A percentile compares a stretch with the other conserved stretches of the same genome.
These are phyloP conservation scores for Cryphonectria japonica DNA, from an alignment of 2,329 filamentous ascomycete genomes.

Conservation along the genomic window DNA sequence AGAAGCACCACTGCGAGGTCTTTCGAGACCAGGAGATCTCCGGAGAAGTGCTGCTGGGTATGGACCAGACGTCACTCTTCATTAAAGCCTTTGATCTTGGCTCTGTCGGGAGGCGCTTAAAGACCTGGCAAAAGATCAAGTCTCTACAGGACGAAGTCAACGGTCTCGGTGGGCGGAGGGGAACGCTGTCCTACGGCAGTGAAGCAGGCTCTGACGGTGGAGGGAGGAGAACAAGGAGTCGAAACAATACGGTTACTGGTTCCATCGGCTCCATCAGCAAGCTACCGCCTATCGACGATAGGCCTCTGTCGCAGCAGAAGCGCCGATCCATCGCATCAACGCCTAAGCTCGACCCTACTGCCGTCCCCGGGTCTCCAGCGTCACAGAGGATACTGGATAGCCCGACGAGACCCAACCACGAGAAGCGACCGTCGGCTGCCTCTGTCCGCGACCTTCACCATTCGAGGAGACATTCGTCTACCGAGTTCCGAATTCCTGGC, in stretches of 20 bases:
- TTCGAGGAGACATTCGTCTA: slow-evolving; percentile 84
- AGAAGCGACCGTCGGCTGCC: slow-evolving; percentile 71
- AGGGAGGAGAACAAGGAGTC: slow-evolving; percentile 52
- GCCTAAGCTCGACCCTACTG: slow-evolving; percentile 48
- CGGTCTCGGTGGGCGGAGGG: slow-evolving; percentile 53
- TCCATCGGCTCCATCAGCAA: slow-evolving; percentile 47
- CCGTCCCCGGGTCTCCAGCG: slow-evolving; percentile 45
- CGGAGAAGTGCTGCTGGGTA: slow-evolving; percentile 87
- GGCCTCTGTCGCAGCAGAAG: slow-evolving; percentile 51
- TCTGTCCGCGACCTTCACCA: slow-evolving; percentile 83
- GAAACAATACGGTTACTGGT: slow-evolving; percentile 61
- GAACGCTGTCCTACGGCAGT: slow-evolving; percentile 61
- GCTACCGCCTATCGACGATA: slow-evolving; percentile 47
- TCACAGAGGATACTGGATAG: slow-evolving; percentile 49
- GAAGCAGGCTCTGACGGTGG: slow-evolving; percentile 61
- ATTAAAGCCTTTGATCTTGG: slow-evolving; percentile 95
- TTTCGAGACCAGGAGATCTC: slow-evolving; percentile 96
- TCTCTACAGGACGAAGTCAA: slow-evolving; percentile 85
- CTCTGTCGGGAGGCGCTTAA: slow-evolving; percentile 83
- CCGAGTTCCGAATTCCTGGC: slow-evolving; percentile 64
- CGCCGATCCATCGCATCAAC: slow-evolving; percentile 56
- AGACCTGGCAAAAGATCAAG: slow-evolving; percentile 97
- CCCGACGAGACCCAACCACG: slow-evolving; percentile 53
- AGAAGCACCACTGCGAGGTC: slow-evolving; percentile 88
- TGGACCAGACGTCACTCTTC: slow-evolving; percentile 94